Percentiles rank a stretch among this genome's conserved stretches.
Conservation (phyloP, 345 rosid genomes). For the Turnera subulata region DNA sequence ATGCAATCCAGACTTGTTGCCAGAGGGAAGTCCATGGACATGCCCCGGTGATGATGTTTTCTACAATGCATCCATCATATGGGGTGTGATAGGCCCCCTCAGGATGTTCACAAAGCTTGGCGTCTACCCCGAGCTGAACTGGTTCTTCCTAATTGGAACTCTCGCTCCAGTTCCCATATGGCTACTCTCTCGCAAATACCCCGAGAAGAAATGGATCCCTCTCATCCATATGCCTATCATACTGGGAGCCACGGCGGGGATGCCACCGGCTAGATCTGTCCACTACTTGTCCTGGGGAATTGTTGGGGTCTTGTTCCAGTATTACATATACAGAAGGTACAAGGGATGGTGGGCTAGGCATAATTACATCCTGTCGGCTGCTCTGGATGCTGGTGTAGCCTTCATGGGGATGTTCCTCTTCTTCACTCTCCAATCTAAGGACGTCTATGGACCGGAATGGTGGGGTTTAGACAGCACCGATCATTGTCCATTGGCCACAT, state of each 20-base stretch:
- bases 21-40: background rate
- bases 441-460: background rate
- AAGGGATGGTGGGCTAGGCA: constrained; percentile 58
- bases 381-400: constrained; percentile 76
- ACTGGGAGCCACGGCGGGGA: constrained; percentile 57
- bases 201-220: constrained; percentile 50
- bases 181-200: constrained; percentile 63
- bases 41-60: background rate
- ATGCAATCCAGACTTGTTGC: background rate
- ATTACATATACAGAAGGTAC: constrained; percentile 39
- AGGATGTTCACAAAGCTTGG: background rate
- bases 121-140: background rate
- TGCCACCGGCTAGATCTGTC: constrained; percentile 75
- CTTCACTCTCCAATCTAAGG: constrained; percentile 22
- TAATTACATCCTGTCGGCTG: constrained; percentile 67
- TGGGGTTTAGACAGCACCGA: background rate
- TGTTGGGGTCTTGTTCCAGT: constrained; percentile 56
- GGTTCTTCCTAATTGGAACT: background rate
- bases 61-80: constrained; percentile 1
- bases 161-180: constrained; percentile 47
- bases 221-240: constrained; percentile 63
- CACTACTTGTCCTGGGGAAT: constrained; percentile 69
- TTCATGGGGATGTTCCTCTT: constrained; percentile 60
- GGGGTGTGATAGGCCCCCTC: background rate
- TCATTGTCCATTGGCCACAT: background rate